These are phyloP conservation scores for Diplodia sapinea DNA, from an alignment of 2,329 filamentous ascomycete species.

Conservation along the genomic window DNA sequence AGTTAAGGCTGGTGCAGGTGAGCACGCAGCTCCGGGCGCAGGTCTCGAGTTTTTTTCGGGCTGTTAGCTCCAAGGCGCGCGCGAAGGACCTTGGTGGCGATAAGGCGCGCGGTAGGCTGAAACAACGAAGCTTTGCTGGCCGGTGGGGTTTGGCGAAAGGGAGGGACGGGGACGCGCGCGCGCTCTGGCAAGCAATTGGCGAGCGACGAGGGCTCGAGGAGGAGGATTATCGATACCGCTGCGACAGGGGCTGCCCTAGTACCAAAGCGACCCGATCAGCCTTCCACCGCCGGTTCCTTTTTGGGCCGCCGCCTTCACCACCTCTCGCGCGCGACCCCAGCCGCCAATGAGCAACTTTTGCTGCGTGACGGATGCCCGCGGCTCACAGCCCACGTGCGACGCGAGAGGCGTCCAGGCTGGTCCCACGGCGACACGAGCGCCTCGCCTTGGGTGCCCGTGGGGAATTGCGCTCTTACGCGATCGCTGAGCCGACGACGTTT, in stretches of 20 bases:
- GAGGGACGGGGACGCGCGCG: constrained; percentile 11
- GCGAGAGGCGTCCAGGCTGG: constrained; percentile 6
- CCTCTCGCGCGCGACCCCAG: background rate
- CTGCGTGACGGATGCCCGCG: constrained; percentile 11
- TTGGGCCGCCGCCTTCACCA: background rate
- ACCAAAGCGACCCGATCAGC: background rate
- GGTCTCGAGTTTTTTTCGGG: constrained; percentile 3
- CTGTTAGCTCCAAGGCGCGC: background rate
- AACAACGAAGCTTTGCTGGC: constrained; percentile 20
- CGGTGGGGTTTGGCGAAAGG: constrained; percentile 26
- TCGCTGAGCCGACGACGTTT: background rate
- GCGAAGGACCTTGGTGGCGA: constrained; percentile 10
- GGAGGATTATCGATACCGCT: constrained; percentile 20
- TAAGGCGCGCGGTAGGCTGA: constrained; percentile 24
- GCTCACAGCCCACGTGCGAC: constrained; percentile 21
- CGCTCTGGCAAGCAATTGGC: constrained; percentile 26
- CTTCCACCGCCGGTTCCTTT: constrained; percentile 8
- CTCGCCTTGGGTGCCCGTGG: background rate
- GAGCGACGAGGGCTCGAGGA: constrained; percentile 19
- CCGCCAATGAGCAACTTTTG: background rate
- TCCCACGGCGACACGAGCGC: constrained; percentile 24
- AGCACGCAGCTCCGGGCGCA: background rate
- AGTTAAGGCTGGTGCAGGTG: background rate
- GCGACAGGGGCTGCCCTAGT: constrained; percentile 17
- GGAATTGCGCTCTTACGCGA: too few relatives aligned